Evolutionary conservation across 2,329 filamentous ascomycete species (phyloP).

Genomic region (Fusarium nodosum): DNA sequence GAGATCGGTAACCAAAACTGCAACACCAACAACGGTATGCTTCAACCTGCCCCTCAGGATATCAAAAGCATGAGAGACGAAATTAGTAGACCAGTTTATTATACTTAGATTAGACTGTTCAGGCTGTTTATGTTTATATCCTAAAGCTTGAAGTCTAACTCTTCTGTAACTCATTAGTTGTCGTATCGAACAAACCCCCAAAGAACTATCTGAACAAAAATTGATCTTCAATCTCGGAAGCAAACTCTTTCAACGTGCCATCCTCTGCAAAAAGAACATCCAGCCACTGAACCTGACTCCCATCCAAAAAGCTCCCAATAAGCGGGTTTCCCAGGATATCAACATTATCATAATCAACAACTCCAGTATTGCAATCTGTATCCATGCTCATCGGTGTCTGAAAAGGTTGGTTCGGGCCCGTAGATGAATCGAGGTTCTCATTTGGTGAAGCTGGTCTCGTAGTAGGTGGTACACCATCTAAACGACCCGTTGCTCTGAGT

Average conservation of each 20-base stretch:
- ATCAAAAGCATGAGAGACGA: too few species aligned
- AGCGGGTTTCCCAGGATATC: constrained; percentile 48
- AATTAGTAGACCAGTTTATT: too few species aligned
- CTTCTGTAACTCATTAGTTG: too few species aligned
- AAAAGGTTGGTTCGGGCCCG: not conserved
- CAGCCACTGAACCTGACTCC: constrained; percentile 46
- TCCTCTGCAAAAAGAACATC: constrained; percentile 48
- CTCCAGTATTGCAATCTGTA: not conserved
- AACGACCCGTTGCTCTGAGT: constrained; percentile 29
- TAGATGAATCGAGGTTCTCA: not conserved
- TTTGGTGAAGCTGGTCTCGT: not conserved
- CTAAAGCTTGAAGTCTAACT: too few species aligned
- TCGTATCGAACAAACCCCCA: too few species aligned
- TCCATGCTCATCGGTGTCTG: constrained; percentile 24
- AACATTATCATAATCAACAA: constrained; percentile 34
- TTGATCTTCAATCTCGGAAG: constrained; percentile 49
- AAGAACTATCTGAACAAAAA: constrained; percentile 35
- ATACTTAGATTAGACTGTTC: too few species aligned
- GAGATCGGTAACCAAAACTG: not conserved
- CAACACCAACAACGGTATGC: not conserved
- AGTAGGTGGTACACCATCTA: constrained; percentile 6
- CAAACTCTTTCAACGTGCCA: constrained; percentile 46
- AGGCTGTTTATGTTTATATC: too few species aligned
- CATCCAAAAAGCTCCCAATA: constrained; percentile 49
- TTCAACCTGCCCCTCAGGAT: not conserved